phyloP scores from a whole-genome alignment of 2,329 filamentous ascomycete genomes.

The Aspergillus felis region DNA sequence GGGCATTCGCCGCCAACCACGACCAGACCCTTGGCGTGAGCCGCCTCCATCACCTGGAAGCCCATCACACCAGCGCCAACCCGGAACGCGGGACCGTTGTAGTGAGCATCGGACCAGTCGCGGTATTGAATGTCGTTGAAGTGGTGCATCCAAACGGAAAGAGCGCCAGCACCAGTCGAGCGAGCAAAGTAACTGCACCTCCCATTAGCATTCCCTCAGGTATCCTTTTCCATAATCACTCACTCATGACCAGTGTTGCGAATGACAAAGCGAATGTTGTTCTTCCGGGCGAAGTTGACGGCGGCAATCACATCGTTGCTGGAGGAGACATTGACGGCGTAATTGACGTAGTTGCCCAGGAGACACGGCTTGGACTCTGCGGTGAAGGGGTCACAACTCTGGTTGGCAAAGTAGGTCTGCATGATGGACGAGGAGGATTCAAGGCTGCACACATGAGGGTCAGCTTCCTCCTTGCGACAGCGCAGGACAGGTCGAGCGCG shows the following conservation, averaged over 20 bases:
- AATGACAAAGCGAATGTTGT: constrained; percentile 51
- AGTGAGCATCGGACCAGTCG: constrained; percentile 39
- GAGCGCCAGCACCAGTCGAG: constrained; percentile 56
- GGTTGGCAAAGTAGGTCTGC: constrained; percentile 30
- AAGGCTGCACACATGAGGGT: constrained; percentile 10
- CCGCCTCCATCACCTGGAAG: constrained; percentile 47
- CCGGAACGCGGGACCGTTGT: constrained; percentile 50
- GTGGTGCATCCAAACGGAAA: constrained; percentile 33
- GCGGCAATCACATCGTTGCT: constrained; percentile 25
- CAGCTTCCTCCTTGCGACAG: background rate
- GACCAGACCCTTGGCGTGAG: constrained; percentile 44
- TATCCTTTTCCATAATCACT: constrained; percentile 1
- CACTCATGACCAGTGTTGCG: constrained; percentile 42
- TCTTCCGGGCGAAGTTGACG: constrained; percentile 42
- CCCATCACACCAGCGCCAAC: constrained; percentile 54
- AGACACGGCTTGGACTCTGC: constrained; percentile 19
- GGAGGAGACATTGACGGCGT: constrained; percentile 34
- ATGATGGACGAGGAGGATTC: constrained; percentile 30
- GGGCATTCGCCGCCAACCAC: constrained; percentile 54
- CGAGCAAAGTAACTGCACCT: constrained; percentile 45
- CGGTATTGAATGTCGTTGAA: constrained; percentile 26
- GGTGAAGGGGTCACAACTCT: constrained; percentile 30
- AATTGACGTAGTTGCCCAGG: constrained; percentile 29
- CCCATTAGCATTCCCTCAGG: background rate
- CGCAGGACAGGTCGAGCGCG: background rate